Conservation (phyloP, 768 basidiomycete genomes). For the Cantharellus anzutake region DNA sequence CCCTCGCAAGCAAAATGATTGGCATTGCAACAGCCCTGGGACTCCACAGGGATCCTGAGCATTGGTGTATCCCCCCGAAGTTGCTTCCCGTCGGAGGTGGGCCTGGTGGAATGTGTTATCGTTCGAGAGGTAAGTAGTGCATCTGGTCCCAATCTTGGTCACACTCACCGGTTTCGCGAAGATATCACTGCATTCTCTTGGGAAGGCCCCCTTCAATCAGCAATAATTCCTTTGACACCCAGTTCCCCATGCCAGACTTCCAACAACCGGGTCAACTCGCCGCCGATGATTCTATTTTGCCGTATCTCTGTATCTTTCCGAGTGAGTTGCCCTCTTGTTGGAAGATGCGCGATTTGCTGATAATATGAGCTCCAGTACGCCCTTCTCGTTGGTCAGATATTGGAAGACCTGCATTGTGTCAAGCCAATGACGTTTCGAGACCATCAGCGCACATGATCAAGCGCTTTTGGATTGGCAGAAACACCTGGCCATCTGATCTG, state of each 20-base stretch:
- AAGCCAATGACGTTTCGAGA: slow-evolving; percentile 54
- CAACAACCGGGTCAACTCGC: not conserved
- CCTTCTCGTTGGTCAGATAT: slow-evolving; percentile 63
- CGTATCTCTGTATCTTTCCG: slow-evolving; percentile 4
- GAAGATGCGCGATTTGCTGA: slow-evolving; percentile 35
- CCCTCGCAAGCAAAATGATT: slow-evolving; percentile 49
- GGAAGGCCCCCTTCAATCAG: slow-evolving; percentile 55
- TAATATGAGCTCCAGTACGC: slow-evolving; percentile 39
- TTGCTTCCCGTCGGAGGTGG: slow-evolving; percentile 66
- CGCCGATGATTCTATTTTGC: not conserved
- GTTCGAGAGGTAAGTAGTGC: slow-evolving; percentile 43
- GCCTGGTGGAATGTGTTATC: slow-evolving; percentile 82
- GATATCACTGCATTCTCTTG: slow-evolving; percentile 81
- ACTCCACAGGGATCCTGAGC: slow-evolving; percentile 68
- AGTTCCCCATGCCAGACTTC: slow-evolving; percentile 31
- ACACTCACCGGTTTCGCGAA: slow-evolving; percentile 13
- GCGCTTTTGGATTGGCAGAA: slow-evolving; percentile 57
- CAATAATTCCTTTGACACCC: slow-evolving; percentile 71
- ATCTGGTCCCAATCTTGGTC: not conserved
- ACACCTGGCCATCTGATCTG: slow-evolving; percentile 52
- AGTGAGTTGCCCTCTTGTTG: not conserved
- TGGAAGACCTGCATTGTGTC: slow-evolving; percentile 58
- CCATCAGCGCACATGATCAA: slow-evolving; percentile 51
- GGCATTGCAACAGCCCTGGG: slow-evolving; percentile 69
- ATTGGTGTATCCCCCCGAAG: slow-evolving; percentile 40